Conservation (phyloP, 768 basidiomycete species). For the Lanmaoa rubissima region DNA sequence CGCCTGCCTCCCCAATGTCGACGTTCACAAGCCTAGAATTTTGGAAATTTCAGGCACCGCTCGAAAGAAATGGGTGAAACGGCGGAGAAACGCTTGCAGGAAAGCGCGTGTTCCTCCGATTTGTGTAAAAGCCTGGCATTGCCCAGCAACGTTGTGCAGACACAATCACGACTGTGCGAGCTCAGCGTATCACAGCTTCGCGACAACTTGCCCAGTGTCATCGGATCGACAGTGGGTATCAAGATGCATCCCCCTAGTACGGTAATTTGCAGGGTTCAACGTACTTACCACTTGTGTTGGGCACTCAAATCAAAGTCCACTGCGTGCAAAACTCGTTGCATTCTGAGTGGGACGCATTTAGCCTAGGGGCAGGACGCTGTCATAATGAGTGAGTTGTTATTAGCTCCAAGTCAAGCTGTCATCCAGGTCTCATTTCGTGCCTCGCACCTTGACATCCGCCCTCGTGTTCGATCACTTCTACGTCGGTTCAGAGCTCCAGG, state of each 20-base stretch:
- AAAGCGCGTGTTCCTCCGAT: background rate
- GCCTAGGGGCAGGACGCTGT: background rate
- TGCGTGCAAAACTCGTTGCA: background rate
- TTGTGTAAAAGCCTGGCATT: too few species aligned
- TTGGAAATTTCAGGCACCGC: background rate
- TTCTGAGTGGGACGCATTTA: background rate
- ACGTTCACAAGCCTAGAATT: too few species aligned
- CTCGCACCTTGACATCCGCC: background rate
- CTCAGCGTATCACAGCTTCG: background rate
- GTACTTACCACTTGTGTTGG: background rate
- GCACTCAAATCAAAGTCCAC: background rate
- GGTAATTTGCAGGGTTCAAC: too few species aligned
- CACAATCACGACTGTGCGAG: background rate
- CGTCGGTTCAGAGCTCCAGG: background rate
- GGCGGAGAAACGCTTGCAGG: conserved; percentile 1
- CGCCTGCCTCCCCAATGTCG: background rate
- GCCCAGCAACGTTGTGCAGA: background rate
- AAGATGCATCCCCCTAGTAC: background rate
- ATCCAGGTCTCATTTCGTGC: background rate
- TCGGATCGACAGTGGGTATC: background rate
- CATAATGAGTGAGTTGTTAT: background rate
- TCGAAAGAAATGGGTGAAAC: background rate
- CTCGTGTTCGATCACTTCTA: background rate
- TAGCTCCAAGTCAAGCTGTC: background rate
- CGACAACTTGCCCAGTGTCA: background rate